A percentile compares a stretch with the other conserved stretches of the same genome.
These are phyloP conservation scores for Backusella morwellensis DNA, from an alignment of 192 early-diverging fungal genomes.

Conservation along the genomic window DNA sequence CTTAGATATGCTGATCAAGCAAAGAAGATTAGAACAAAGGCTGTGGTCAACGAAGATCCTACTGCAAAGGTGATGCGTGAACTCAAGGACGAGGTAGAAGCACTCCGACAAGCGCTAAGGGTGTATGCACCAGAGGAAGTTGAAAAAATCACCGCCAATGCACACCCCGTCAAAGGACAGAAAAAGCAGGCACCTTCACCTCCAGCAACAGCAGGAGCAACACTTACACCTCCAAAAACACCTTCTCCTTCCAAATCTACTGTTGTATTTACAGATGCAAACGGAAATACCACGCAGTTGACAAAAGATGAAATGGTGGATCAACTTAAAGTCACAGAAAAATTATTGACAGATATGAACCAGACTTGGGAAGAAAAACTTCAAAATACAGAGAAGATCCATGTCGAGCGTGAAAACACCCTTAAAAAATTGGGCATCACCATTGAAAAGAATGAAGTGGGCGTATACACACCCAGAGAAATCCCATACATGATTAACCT, in stretches of 20 bases:
- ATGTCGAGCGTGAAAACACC: constrained; percentile 67
- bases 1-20: constrained; percentile 90
- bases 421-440: constrained; percentile 79
- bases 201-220: not conserved
- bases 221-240: not conserved
- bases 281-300: constrained; percentile 39
- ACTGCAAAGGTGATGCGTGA: constrained; percentile 76
- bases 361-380: constrained; percentile 86
- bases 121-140: constrained; percentile 34
- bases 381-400: constrained; percentile 65
- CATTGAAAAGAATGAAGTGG: constrained; percentile 67
- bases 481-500: constrained; percentile 88
- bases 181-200: not conserved
- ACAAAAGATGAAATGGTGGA: constrained; percentile 65
- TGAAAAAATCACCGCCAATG: constrained; percentile 22
- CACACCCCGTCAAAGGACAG: not conserved
- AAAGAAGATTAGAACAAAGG: constrained; percentile 88
- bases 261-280: constrained; percentile 41
- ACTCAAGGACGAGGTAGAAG: constrained; percentile 76
- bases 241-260: constrained; percentile 10
- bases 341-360: constrained; percentile 81
- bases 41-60: constrained; percentile 89
- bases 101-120: constrained; percentile 58
- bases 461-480: constrained; percentile 73
- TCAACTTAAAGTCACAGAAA: constrained; percentile 80